These are phyloP conservation scores for Thalassiosira ordinaria DNA, from an alignment of 352 stramenopile species.

Conservation along the genomic window DNA sequence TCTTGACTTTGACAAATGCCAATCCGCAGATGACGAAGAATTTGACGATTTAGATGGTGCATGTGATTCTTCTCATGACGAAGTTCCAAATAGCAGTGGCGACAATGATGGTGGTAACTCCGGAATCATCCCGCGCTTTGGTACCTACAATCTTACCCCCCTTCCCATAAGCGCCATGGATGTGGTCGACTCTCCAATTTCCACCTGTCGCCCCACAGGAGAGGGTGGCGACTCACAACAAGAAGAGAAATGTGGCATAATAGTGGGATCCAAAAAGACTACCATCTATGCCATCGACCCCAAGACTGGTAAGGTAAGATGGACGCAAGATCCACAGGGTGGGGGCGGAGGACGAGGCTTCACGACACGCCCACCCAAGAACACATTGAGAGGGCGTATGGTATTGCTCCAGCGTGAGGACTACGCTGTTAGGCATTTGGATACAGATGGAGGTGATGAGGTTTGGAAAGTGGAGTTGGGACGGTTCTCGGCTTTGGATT, in stretches of 20 bases:
- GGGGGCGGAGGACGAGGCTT: slow-evolving; percentile 40
- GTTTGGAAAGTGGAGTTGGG: slow-evolving; percentile 88
- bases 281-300: slow-evolving; percentile 77
- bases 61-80: slow-evolving; percentile 13
- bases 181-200: slow-evolving; percentile 62
- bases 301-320: slow-evolving; percentile 67
- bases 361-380: slow-evolving; percentile 30
- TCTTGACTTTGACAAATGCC: slow-evolving; percentile 15
- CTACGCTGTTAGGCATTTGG: slow-evolving; percentile 84
- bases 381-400: slow-evolving; percentile 20
- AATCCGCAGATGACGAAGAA: slow-evolving; percentile 18
- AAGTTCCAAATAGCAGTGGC: background rate
- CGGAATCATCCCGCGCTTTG: slow-evolving; percentile 24
- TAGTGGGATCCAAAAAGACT: slow-evolving; percentile 77
- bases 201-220: slow-evolving; percentile 34
- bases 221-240: slow-evolving; percentile 12
- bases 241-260: slow-evolving; percentile 73
- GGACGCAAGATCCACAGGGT: slow-evolving; percentile 61
- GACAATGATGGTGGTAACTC: background rate
- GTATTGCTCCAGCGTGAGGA: slow-evolving; percentile 87
- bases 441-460: slow-evolving; percentile 77
- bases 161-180: slow-evolving; percentile 55
- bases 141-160: slow-evolving; percentile 40
- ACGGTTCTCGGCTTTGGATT: slow-evolving; percentile 85
- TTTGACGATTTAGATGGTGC: slow-evolving; percentile 32